These are phyloP conservation scores for Ceratobasidium sp. DNA, from an alignment of 1,284 basidiomycete species.

Conservation along the genomic window DNA sequence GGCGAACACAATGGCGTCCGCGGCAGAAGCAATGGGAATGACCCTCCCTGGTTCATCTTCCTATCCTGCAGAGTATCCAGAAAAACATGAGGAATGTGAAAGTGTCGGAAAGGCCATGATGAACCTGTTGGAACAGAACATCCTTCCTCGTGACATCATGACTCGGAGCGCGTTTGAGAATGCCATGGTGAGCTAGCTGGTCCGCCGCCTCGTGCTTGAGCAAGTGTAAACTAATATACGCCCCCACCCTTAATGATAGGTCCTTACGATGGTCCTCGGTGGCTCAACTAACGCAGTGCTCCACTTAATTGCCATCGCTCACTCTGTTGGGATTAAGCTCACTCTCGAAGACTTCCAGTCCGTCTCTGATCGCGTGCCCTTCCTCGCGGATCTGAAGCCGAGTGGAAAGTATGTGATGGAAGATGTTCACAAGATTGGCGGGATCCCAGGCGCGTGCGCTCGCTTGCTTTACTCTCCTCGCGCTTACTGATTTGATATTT, in stretches of 20 bases:
- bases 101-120: conserved; percentile 83
- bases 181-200: conserved; percentile 88
- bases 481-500: conserved; percentile 28
- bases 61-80: conserved; percentile 90
- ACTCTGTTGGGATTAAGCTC: conserved; percentile 84
- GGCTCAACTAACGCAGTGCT: conserved; percentile 94
- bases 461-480: conserved; percentile 42
- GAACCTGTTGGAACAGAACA: conserved; percentile 89
- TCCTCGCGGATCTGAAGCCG: conserved; percentile 90
- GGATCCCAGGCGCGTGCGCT: conserved; percentile 77
- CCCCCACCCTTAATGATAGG: conserved; percentile 61
- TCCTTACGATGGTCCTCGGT: conserved; percentile 92
- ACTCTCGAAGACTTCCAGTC: conserved; percentile 87
- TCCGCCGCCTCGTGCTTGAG: no score
- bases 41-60: conserved; percentile 96
- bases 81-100: conserved; percentile 87
- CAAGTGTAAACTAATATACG: conserved; percentile 34
- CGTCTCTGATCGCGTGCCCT: conserved; percentile 86
- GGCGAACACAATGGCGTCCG: conserved; percentile 96
- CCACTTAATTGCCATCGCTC: conserved; percentile 90
- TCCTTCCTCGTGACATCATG: conserved; percentile 96
- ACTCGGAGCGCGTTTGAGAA: conserved; percentile 95
- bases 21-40: conserved; percentile 93
- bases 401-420: conserved; percentile 93
- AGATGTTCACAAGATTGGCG: conserved; percentile 88